Conservation (phyloP, 2,329 filamentous ascomycete genomes). For the Monosporascus sp. region DNA sequence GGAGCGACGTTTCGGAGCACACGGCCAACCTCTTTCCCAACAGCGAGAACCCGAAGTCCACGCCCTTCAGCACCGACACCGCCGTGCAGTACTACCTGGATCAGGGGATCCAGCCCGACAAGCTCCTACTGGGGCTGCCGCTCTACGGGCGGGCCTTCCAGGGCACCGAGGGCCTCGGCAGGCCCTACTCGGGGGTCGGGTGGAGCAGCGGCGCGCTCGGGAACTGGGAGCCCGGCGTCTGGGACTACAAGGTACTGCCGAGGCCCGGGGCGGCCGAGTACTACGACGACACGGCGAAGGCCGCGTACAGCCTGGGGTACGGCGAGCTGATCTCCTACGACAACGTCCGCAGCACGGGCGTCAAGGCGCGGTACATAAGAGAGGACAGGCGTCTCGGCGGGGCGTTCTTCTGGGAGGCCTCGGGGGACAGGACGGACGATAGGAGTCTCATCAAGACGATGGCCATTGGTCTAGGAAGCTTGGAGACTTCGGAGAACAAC, state of each 20-base stretch:
- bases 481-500: constrained; percentile 48
- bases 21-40: constrained; percentile 63
- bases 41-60: constrained; percentile 44
- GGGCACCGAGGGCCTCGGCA: constrained; percentile 61
- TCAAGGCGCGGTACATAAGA: constrained; percentile 61
- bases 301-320: constrained; percentile 55
- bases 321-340: constrained; percentile 67
- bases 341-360: constrained; percentile 48
- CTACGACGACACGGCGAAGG: constrained; percentile 52
- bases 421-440: constrained; percentile 51
- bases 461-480: constrained; percentile 37
- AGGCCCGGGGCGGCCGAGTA: constrained; percentile 49
- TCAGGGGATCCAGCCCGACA: constrained; percentile 52
- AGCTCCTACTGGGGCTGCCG: constrained; percentile 71
- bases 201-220: constrained; percentile 52
- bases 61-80: constrained; percentile 62
- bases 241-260: constrained; percentile 70
- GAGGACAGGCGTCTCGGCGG: constrained; percentile 56
- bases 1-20: constrained; percentile 59
- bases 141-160: constrained; percentile 75
- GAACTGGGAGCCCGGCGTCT: constrained; percentile 53
- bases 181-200: constrained; percentile 58
- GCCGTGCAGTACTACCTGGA: constrained; percentile 60
- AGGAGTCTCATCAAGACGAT: constrained; percentile 54
- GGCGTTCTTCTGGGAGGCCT: constrained; percentile 81